Base-by-base conservation (phyloP, 495 filamentous ascomycete genomes). In the Aspergillus avenaceus region DNA sequence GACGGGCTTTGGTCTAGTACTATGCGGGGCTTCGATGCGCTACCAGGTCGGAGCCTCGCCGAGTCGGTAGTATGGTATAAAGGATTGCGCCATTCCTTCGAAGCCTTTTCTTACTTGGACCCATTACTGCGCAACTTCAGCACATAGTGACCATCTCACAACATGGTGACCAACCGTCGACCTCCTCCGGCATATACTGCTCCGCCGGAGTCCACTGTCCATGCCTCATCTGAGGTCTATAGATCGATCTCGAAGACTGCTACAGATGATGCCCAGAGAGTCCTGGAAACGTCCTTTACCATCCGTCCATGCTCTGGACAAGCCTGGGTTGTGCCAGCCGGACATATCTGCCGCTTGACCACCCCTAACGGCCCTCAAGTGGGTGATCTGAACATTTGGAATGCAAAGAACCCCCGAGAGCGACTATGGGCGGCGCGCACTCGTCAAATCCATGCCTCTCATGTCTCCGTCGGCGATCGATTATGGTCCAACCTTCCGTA, bases 301-400 rank as follows among this genome's bases (percentile, higher is more conserved):
- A 64, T 76, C 37, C 64, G 61, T 14, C 71, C 72, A 45, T 69
- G 83, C 31, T 84, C 81, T 1, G 84, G 83, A 4, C 73, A 77
- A 37, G 84, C 84, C 0, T 88, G 83, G 82, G 69, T 77, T 16
- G 83, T 83, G 0, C 73, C 75, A 16, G 66, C 78, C 8, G 84
- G 83, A 12, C 76, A 79, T 38, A 74, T 92, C 50, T 79, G 87
- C 46, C 81, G 83, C 4, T 73, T 92, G 45, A 84, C 82, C 16
- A 90, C 87, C 0, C 85, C 86, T 1, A 69, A 85, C 37, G 88
- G 88, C 0, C 83, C 88, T 0, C 87, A 90, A 60, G 86, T 90
- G 0, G 88, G 87, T 25, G 88, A 93, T 56, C 72, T 93, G 21
- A 93, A 93, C 60, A 79, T 91, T 56, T 93, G 84, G 84, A 86